Evolutionary conservation across 495 filamentous ascomycete genomes (phyloP).

Genomic region (Trichoderma gamsii): DNA sequence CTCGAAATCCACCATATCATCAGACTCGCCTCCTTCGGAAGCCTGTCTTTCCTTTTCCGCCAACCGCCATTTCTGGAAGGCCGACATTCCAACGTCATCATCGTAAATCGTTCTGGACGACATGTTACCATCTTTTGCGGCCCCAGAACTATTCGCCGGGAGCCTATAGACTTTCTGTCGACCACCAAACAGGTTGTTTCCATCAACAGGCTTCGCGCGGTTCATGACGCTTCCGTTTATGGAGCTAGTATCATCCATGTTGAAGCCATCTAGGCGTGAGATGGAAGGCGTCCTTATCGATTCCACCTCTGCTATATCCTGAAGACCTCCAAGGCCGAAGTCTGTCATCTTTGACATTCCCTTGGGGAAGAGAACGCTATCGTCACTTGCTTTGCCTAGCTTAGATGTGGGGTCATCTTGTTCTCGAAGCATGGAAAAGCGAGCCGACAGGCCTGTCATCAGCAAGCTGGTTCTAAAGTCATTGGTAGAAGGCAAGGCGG

Average conservation of each 20-base stretch:
- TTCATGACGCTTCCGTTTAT: slow-evolving; percentile 65
- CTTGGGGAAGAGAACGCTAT: slow-evolving; percentile 82
- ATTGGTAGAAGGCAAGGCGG: slow-evolving; percentile 72
- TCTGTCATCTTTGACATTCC: slow-evolving; percentile 65
- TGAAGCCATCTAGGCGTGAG: slow-evolving; percentile 45
- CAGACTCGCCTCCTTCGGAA: slow-evolving; percentile 34
- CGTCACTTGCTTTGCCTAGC: slow-evolving; percentile 88
- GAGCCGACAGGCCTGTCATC: slow-evolving; percentile 89
- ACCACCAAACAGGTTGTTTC: slow-evolving; percentile 92
- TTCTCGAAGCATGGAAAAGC: slow-evolving; percentile 93
- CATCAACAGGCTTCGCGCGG: slow-evolving; percentile 75
- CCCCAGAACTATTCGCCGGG: slow-evolving; percentile 40
- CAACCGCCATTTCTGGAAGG: slow-evolving; percentile 65
- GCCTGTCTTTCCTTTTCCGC: slow-evolving; percentile 50
- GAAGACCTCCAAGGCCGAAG: slow-evolving; percentile 49
- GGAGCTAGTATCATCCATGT: slow-evolving; percentile 61
- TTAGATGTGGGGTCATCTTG: slow-evolving; percentile 84
- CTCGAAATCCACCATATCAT: slow-evolving; percentile 33
- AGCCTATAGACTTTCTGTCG: slow-evolving; percentile 96
- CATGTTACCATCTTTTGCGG: slow-evolving; percentile 42
- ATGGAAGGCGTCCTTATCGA: slow-evolving; percentile 59
- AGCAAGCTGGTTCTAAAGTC: slow-evolving; percentile 95
- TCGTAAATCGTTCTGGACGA: slow-evolving; percentile 73
- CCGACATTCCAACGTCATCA: slow-evolving; percentile 71
- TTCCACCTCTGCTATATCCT: slow-evolving; percentile 84